These are phyloP conservation scores for Fusarium sp. DNA, from an alignment of 2,329 filamentous ascomycete species.

Conservation along the genomic window DNA sequence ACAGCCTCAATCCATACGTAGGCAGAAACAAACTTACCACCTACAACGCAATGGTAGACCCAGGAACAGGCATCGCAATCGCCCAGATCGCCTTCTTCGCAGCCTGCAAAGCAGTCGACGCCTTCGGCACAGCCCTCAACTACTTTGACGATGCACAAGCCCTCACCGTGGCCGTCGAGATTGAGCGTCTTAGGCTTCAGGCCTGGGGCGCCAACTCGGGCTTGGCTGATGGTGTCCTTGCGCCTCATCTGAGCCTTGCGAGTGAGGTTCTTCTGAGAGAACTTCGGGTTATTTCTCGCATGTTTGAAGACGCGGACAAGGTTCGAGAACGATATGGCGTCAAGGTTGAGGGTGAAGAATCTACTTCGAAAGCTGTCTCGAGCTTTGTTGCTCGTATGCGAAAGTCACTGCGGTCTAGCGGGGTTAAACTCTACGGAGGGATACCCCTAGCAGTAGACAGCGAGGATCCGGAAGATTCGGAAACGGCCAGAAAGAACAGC, in stretches of 20 bases:
- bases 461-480: background rate
- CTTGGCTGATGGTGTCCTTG: background rate
- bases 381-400: slow-evolving; percentile 1
- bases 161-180: background rate
- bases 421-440: slow-evolving; percentile 1
- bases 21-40: background rate
- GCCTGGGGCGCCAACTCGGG: slow-evolving; percentile 8
- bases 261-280: background rate
- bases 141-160: slow-evolving; percentile 5
- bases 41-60: slow-evolving; percentile 1
- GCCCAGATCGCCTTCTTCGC: slow-evolving; percentile 3
- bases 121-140: slow-evolving; percentile 1
- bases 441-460: background rate
- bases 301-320: slow-evolving; percentile 3
- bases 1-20: background rate
- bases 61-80: slow-evolving; percentile 3
- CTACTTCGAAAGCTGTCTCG: background rate
- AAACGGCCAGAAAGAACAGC: background rate
- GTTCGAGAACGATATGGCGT: background rate
- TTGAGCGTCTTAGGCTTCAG: slow-evolving; percentile 3
- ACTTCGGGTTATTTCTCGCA: background rate
- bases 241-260: background rate
- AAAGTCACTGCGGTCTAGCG: slow-evolving; percentile 2
- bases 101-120: slow-evolving; percentile 4
- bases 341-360: background rate